Evolutionary conservation across 148 eudicot genomes (phyloP), one percentile per base, ranked within the genome.

Genomic region (Oxyria digyna): DNA sequence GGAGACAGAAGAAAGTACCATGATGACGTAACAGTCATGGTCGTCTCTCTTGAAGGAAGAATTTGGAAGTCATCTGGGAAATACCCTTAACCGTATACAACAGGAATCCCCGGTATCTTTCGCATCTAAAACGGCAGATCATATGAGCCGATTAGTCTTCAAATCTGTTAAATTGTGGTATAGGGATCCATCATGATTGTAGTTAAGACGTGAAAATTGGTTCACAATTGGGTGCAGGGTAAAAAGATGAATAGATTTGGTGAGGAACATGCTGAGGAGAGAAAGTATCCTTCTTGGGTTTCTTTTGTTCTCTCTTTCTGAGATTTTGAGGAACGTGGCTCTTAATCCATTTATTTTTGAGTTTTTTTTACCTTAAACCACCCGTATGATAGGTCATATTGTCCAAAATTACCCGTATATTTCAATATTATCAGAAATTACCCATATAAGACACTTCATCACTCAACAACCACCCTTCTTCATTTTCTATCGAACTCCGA

Each of bases 1-100:
- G 97, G 97, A 52, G 97, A 89, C 78, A 87, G 97, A 4, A 78
- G 97, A 74, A 92, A 89, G 76, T 92, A 89, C 83, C 97, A 92
- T 71, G 97, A 92, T 62, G 97, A 92, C 79, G 97, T 92, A 49
- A 92, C 97, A 8, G 96, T 92, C 45, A 92, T 92, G 97, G 89
- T 92, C 69, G 77, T 92, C 42, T 92, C 97, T 32, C 94, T 92
- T 42, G 97, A 92, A 84, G 97, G 97, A 64, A 82, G 96, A 79
- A 92, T 92, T 57, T 92, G 97, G 97, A 92, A 92, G 80, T 92
- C 97, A 42, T 92, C 97, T 13, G 97, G 97, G 69, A 89, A 92
- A 75, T 92, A 89, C 80, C 85, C 86, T 9, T 92, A 42, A 63
- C 42, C 4, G 8, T 63, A 52, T 52, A 52, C 59, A 52, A 23